These are phyloP conservation scores for Pharnaceum exiguum DNA, from an alignment of 148 eudicot species.

Conservation along the genomic window DNA sequence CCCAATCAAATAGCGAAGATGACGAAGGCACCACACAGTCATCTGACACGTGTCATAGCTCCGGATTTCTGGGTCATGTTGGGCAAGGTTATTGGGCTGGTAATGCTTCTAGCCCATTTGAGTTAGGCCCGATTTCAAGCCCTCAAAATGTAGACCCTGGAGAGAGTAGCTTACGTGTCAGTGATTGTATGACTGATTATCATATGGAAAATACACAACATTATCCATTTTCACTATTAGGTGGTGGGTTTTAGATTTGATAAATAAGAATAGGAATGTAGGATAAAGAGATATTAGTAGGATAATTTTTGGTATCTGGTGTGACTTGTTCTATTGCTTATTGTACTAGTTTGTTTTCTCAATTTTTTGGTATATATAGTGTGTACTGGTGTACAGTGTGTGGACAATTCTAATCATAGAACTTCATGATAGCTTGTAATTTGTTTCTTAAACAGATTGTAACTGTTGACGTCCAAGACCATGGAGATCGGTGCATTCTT, in stretches of 20 bases:
- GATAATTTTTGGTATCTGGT: background rate
- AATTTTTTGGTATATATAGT: too few relatives aligned
- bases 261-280: background rate
- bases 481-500: too few relatives aligned
- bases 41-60: constrained; percentile 15
- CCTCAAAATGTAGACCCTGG: background rate
- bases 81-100: constrained; percentile 11
- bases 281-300: too few relatives aligned
- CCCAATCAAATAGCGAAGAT: constrained; percentile 12
- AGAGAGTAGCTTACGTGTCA: background rate
- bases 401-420: too few relatives aligned
- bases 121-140: background rate
- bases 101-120: background rate
- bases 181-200: constrained; percentile 6
- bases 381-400: too few relatives aligned
- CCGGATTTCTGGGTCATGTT: background rate
- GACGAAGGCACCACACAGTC: constrained; percentile 20
- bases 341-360: too few relatives aligned
- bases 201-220: constrained; percentile 23
- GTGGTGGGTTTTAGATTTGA: constrained; percentile 54
- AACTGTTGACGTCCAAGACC: too few relatives aligned
- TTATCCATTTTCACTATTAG: constrained; percentile 79
- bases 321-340: too few relatives aligned
- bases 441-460: too few relatives aligned
- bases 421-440: too few relatives aligned